Conservation (phyloP, 768 basidiomycete species). For the Rhizopogon vulgaris region DNA sequence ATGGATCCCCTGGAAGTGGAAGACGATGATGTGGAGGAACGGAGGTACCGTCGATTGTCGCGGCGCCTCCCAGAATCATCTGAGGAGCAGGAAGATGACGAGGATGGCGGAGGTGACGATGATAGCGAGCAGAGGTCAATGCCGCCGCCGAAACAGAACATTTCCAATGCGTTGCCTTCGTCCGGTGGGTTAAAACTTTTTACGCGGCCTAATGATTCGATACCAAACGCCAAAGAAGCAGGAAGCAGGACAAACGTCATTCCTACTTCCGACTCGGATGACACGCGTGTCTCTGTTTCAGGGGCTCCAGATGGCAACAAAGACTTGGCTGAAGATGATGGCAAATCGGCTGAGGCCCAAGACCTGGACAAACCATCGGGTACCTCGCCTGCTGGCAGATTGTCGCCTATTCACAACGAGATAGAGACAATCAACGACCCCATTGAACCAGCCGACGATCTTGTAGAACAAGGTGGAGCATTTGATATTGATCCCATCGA, state of each 20-base stretch:
- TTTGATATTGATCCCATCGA: constrained; percentile 27
- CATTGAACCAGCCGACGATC: constrained; percentile 38
- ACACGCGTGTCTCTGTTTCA: neutral
- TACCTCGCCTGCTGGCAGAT: neutral
- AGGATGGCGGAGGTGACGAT: constrained; percentile 14
- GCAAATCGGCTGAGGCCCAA: neutral
- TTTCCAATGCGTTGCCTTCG: neutral
- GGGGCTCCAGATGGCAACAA: neutral
- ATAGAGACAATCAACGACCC: constrained; percentile 26
- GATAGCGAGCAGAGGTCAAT: neutral
- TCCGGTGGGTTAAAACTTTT: too few species aligned
- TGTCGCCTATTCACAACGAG: neutral
- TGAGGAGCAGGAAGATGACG: constrained; percentile 29
- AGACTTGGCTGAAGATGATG: neutral
- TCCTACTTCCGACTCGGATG: neutral
- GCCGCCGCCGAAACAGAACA: neutral
- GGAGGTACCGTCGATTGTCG: constrained; percentile 25
- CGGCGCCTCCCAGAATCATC: constrained; percentile 27
- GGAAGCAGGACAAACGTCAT: neutral
- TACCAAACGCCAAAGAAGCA: neutral
- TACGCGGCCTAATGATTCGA: neutral
- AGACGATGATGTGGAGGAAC: constrained; percentile 28
- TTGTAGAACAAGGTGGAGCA: constrained; percentile 12
- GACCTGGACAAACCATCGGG: neutral
- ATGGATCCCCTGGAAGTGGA: constrained; percentile 34